These are phyloP conservation scores for Kandelia obovata DNA, from an alignment of 345 rosid species.

Conservation along the genomic window DNA sequence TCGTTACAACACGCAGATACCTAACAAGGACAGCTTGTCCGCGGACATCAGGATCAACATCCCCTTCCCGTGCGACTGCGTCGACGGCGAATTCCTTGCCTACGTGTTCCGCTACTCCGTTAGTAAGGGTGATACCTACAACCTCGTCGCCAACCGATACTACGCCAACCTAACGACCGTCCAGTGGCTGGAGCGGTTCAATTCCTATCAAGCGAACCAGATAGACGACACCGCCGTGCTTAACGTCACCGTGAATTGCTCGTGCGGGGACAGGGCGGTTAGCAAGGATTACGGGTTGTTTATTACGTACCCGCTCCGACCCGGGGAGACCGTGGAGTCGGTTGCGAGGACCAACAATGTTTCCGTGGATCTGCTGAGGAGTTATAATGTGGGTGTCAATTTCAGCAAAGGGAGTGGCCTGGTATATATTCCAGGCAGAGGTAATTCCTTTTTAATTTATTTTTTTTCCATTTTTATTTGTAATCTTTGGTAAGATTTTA, in stretches of 20 bases:
- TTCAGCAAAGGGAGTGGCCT: too few species aligned
- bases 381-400: slow-evolving; percentile 57
- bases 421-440: slow-evolving; percentile 33
- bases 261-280: slow-evolving; percentile 51
- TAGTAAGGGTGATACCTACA: slow-evolving; percentile 30
- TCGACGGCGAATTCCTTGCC: slow-evolving; percentile 44
- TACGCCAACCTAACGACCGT: slow-evolving; percentile 54
- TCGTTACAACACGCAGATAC: slow-evolving; percentile 32
- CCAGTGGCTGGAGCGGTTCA: slow-evolving; percentile 27
- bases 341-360: slow-evolving; percentile 38
- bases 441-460: slow-evolving; percentile 20
- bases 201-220: slow-evolving; percentile 16
- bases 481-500: too few species aligned
- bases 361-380: slow-evolving; percentile 38
- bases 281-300: slow-evolving; percentile 62
- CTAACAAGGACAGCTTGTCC: slow-evolving; percentile 36
- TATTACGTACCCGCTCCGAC: slow-evolving; percentile 62
- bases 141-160: background rate
- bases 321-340: slow-evolving; percentile 42
- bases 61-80: slow-evolving; percentile 74
- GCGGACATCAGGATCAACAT: slow-evolving; percentile 36
- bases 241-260: slow-evolving; percentile 65
- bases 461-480: too few species aligned
- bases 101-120: slow-evolving; percentile 39
- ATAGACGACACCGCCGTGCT: slow-evolving; percentile 42